Base-by-base conservation (phyloP, 1,139 yeast species). In the Taphrina sp. region DNA sequence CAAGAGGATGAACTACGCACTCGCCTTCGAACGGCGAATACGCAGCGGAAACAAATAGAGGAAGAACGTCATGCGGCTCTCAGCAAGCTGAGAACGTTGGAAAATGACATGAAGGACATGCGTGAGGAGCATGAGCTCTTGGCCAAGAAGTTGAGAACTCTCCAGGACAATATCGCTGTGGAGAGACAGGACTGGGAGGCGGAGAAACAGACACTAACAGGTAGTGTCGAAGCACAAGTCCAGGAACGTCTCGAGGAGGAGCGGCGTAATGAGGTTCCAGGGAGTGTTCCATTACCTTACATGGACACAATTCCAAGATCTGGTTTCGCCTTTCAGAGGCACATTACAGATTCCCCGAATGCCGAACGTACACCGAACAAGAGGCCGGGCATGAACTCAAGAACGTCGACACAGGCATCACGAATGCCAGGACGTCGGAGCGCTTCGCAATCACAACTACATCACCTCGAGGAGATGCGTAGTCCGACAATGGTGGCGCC, bases 1-100 rank as follows among this genome's bases (percentile, higher is more conserved):
- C 59, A 57, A 14, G 64, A 63, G 34, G 36, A 52, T 3, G 47
- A 43, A 3, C 52, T 64, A 1, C 60, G 71, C 44, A 74, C 71
- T 57, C 69, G 68, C 52, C 62, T 72, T 5, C 74, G 75, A 55
- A 73, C 52, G 1, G 55, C 51, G 20, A 28, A 22, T 3, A 17
- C 60, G 43, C 47, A 45, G 19, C 36, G 55, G 16, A 49, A 52
- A 31, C 61, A 58, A 38, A 43, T 61, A 3, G 61, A 59, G 19
- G 62, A 61, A 4, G 61, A 60, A 20, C 19, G 45, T 2, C 52
- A 35, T 19, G 43, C 54, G n/a, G 46, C 49, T 2, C 36, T 55
- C 10, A 44, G 35, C n/a, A 46, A 39, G 20, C 33, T 57, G 23
- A 35, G 22, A 26, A 58, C 46, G 20, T 58, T 52, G 12, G 60